Base-by-base conservation (phyloP, 1,284 basidiomycete genomes). In the Ganoderma meredithae region DNA sequence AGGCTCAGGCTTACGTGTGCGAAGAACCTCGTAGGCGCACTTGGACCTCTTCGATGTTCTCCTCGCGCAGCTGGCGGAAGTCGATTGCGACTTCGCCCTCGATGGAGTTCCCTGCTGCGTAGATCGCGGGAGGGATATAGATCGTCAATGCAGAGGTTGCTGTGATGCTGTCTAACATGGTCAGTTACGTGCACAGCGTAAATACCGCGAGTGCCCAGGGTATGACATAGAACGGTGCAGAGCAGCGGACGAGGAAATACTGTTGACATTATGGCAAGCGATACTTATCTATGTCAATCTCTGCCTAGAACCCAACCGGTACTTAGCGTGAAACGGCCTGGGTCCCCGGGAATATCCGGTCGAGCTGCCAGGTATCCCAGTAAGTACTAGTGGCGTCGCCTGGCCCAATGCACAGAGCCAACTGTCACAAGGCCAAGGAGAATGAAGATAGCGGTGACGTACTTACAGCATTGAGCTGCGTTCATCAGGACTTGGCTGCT, bases 51-150 rank as follows among this genome's bases (percentile, higher is more conserved):
- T 69, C 52, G 39, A 71, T 64, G 17, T 68, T 41, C 59, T 68
- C 66, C 17, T 71, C 66, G 12, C 60, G 64, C 3, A 71, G 59
- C 25, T 62, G 43, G 1, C 59, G 63, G 33, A 68, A 62, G 53
- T 69, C 47, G 17, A 71, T 62, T 44, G 47, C 61, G 19, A 71
- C 64, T 27, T 71, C 68, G 19, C 70, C 70, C 19, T 64, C 63
- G 33, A 71, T 53, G 0, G 61, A 52, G 60, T 31, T 59, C 12
- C 67, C 67, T 25, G 63, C 53, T 7, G 53, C 10, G 19, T 62
- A 68, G 22, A 68, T 55, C 22, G 55, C 55, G 1, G 67, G 67
- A 8, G 67, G 63, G n/a, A 56, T 33, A 22, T 61, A 39, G n/a
- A 58, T 9, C 6, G 52, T 55, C 52, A 55, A 10, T 12, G 52